These are phyloP conservation scores for Naematelia encephala DNA, from an alignment of 768 basidiomycete species.

Conservation along the genomic window DNA sequence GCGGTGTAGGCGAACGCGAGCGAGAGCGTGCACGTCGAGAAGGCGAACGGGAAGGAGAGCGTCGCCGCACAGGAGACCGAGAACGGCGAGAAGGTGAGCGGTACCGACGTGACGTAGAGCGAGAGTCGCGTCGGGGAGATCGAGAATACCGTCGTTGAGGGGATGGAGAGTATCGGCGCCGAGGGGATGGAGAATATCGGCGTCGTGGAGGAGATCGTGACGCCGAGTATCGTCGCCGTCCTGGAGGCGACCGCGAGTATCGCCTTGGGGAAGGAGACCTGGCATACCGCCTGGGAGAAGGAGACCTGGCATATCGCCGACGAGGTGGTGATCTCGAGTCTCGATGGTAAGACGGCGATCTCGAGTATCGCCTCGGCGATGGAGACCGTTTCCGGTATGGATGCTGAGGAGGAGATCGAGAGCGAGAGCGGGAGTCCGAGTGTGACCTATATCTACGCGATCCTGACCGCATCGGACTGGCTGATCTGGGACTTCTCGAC, in stretches of 20 bases:
- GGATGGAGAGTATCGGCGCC: conserved; percentile 4
- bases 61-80: not conserved
- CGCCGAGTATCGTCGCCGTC: not conserved
- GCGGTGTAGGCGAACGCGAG: not conserved
- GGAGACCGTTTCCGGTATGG: not conserved
- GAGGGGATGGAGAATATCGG: conserved; percentile 11
- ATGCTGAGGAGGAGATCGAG: not conserved
- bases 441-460: not conserved
- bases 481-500: conserved; percentile 13
- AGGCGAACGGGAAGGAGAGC: conserved; percentile 8
- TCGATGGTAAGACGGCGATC: not conserved
- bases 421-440: conserved; percentile 12
- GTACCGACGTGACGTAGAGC: not conserved
- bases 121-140: not conserved
- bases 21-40: conserved; percentile 4
- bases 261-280: not conserved
- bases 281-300: not conserved
- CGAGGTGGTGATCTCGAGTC: conserved; percentile 6
- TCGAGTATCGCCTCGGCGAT: not conserved
- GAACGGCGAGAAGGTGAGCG: not conserved
- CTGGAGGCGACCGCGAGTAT: not conserved
- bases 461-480: conserved; percentile 6
- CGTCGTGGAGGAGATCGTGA: conserved; percentile 1
- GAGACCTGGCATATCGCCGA: not conserved
- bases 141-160: not conserved